Conservation (phyloP, 441 rosid species). For the Pelargonium fulgidum region DNA sequence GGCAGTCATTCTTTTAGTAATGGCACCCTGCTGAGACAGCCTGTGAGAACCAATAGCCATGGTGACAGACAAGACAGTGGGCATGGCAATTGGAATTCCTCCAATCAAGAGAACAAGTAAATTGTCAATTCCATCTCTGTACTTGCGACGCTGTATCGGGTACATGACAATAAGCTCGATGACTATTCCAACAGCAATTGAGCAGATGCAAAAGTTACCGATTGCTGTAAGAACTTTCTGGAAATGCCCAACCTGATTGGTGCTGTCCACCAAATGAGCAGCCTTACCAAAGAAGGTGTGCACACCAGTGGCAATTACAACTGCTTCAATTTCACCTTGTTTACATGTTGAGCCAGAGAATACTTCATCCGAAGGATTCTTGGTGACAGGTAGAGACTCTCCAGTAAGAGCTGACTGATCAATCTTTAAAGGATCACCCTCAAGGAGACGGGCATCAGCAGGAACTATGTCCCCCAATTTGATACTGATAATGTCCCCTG, state of each 20-base stretch:
- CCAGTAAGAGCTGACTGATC: slow-evolving; percentile 94
- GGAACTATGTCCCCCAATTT: slow-evolving; percentile 82
- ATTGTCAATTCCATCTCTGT: slow-evolving; percentile 80
- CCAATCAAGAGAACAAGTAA: slow-evolving; percentile 80
- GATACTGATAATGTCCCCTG: slow-evolving; percentile 77
- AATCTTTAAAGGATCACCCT: slow-evolving; percentile 82
- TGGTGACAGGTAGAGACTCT: slow-evolving; percentile 81
- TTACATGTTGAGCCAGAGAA: slow-evolving; percentile 90
- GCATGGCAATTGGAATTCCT: slow-evolving; percentile 95
- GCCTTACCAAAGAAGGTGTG: slow-evolving; percentile 94
- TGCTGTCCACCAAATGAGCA: slow-evolving; percentile 82
- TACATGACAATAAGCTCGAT: slow-evolving; percentile 70
- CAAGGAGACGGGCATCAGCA: slow-evolving; percentile 90
- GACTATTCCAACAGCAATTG: slow-evolving; percentile 62
- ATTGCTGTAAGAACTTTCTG: slow-evolving; percentile 79
- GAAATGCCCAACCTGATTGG: slow-evolving; percentile 87
- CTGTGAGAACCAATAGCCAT: slow-evolving; percentile 72
- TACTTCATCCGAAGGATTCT: slow-evolving; percentile 70
- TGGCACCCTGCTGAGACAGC: slow-evolving; percentile 82
- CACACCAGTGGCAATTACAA: slow-evolving; percentile 87
- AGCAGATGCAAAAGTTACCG: slow-evolving; percentile 89
- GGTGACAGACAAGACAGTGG: slow-evolving; percentile 31
- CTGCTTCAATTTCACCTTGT: slow-evolving; percentile 83
- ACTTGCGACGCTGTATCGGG: slow-evolving; percentile 61
- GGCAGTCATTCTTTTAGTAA: slow-evolving; percentile 97